Evolutionary conservation across 768 basidiomycete species (phyloP), one percentile per base, ranked within the genome.

Genomic region (Ramaria rubella): DNA sequence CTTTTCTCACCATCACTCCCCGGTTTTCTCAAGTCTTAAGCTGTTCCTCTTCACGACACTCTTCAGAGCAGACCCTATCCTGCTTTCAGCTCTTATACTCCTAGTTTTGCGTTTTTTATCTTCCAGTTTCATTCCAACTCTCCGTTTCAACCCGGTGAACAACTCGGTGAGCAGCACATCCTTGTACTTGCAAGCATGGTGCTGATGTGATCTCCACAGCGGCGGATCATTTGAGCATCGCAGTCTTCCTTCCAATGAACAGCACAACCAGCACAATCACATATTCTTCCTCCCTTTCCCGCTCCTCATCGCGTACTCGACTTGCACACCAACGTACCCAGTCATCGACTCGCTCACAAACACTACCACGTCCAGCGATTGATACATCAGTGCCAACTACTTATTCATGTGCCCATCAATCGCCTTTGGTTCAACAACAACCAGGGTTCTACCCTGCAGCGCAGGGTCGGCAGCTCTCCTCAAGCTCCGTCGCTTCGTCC

Each of bases 351-450:
- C 49, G 33, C 3, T 2, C 49, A 8, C n/a, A 14, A 14, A 5
- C 46, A 21, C 46, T 30, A 7, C 55, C 33, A n/a, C 55, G 55
- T 15, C 55, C 55, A 26, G 43, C 30, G 9, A 56, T 56, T 27
- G 24, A 48, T 48, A 56, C 55, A 3, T 3, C 55, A 5, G 45
- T 56, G 5, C 55, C 55, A 3, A 49, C n/a, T 31, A 31, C 42
- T 3, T 55, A 55, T 33, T 27, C 54, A 17, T 31, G 44, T 19
- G 24, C 34, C 24, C 14, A 33, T 21, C 49, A 31, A 29, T 26
- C 46, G 46, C 24, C 17, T 48, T 11, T 24, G 49, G 12, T 14
- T 33, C 33, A 31, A 51, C 46, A 19, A 19, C 9, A 5, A 12
- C 46, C 46, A 27, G 26, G 11, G 44, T 9, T 21, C 44, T 12